A percentile compares a stretch with the other conserved stretches of the same genome.
phyloP scores from a whole-genome alignment of 1,139 yeast species.

The Saccharomyces hybrid region DNA sequence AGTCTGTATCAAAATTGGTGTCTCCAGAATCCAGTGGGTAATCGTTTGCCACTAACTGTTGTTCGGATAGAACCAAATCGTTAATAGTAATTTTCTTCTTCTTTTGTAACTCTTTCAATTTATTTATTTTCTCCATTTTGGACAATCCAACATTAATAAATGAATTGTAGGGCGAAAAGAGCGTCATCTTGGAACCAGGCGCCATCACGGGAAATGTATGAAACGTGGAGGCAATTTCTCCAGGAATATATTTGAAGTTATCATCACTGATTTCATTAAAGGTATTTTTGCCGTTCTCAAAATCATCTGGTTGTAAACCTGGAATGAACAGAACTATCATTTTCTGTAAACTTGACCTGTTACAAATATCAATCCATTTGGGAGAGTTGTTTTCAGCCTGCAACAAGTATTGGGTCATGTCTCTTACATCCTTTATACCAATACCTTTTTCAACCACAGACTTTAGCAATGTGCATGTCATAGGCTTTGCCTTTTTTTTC shows the following conservation, averaged over 20 bases:
- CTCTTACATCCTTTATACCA: slow-evolving; percentile 42
- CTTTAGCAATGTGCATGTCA: slow-evolving; percentile 27
- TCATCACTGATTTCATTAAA: slow-evolving; percentile 12
- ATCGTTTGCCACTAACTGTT: slow-evolving; percentile 40
- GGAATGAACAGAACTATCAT: slow-evolving; percentile 60
- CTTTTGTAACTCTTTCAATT: slow-evolving; percentile 32
- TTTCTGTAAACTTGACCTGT: slow-evolving; percentile 38
- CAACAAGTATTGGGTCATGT: slow-evolving; percentile 42
- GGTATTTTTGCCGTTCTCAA: slow-evolving; percentile 22
- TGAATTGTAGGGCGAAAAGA: slow-evolving; percentile 49
- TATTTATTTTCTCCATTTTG: slow-evolving; percentile 43
- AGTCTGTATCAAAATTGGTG: slow-evolving; percentile 29
- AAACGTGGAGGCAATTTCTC: slow-evolving; percentile 26
- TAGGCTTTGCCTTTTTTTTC: slow-evolving; percentile 36
- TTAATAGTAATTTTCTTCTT: slow-evolving; percentile 40
- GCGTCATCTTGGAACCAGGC: slow-evolving; percentile 57
- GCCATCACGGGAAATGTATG: slow-evolving; percentile 29
- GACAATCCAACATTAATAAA: slow-evolving; percentile 50
- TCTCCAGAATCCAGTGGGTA: slow-evolving; percentile 52
- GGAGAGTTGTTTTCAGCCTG: slow-evolving; percentile 38
- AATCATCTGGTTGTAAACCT: slow-evolving; percentile 48
- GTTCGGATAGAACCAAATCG: slow-evolving; percentile 45
- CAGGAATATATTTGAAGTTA: slow-evolving; percentile 31
- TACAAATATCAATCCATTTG: slow-evolving; percentile 38
- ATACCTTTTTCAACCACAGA: slow-evolving; percentile 28